Base-by-base conservation (phyloP, 768 basidiomycete species). In the Suillus sp. region DNA sequence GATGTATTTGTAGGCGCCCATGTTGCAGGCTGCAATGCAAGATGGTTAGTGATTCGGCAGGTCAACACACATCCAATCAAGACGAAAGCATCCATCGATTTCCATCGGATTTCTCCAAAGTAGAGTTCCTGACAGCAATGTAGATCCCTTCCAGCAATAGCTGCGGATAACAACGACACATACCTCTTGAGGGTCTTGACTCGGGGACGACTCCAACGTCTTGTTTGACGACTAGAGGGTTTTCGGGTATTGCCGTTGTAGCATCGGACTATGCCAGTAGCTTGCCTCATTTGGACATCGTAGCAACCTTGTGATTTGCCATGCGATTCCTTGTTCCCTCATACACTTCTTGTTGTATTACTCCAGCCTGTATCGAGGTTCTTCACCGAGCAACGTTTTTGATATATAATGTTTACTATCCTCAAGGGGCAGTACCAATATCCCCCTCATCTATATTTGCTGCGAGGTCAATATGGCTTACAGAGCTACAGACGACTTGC, bases 1-100 rank as follows among this genome's bases (percentile, higher is more conserved):
- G 75, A 98, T 89, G 78, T 98, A 98, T 80, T 96, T 94, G 86
- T 94, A 94, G 70, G 92, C 92, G 76, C 92, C 92, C 92, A 93
- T 94, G 77, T 83, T 88, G 81, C 78, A 78, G 78, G 80, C 72
- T 73, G 64, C 62, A 67, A 62, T 56, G 62, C 55, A 47, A 70
- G 68, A 66, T 50, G 48, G 60, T 62, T 62, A 56, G 69, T 63
- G 67, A 68, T 25, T 69, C 68, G 51, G 59, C 27, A 57, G 10
- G 25, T 40, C 27, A 57, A 57, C 38, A 57, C 30, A 57, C 37
- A 57, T 57, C 56, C 56, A 30, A 30, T 30, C 56, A 70, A 79
- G 30, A n/a, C 3, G 27, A 40, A 53, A 58, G 35, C 64, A 51
- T 64, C 64, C 60, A 61, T 61, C 60, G 22, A 60, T 61, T 30